Evolutionary conservation across 805 yeast species (phyloP).

Genomic region (Grigorovia yakushimaensis): DNA sequence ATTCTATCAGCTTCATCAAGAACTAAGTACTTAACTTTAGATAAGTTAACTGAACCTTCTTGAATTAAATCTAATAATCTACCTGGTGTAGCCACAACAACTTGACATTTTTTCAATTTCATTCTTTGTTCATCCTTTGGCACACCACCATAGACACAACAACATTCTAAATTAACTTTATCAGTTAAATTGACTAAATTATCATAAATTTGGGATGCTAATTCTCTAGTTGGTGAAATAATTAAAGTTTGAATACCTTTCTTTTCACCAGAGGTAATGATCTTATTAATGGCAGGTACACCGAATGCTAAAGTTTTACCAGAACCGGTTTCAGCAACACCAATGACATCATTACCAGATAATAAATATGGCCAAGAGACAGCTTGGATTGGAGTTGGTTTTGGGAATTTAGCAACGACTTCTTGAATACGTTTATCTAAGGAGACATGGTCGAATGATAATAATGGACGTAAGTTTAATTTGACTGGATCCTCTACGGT

Average conservation of each 20-base stretch:
- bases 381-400: slow-evolving; percentile 94
- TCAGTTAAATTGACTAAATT: slow-evolving; percentile 59
- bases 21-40: slow-evolving; percentile 64
- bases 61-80: slow-evolving; percentile 82
- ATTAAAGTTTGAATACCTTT: slow-evolving; percentile 63
- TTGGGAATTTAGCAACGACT: slow-evolving; percentile 64
- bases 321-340: slow-evolving; percentile 97
- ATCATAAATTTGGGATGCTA: slow-evolving; percentile 89
- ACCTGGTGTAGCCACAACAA: slow-evolving; percentile 98
- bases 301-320: slow-evolving; percentile 98
- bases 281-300: slow-evolving; percentile 83
- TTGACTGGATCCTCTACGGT: slow-evolving; percentile 60
- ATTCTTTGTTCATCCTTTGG: slow-evolving; percentile 85
- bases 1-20: slow-evolving; percentile 98
- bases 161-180: slow-evolving; percentile 54
- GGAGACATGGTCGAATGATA: slow-evolving; percentile 54
- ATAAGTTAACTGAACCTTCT: slow-evolving; percentile 72
- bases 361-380: slow-evolving; percentile 89
- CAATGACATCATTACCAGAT: slow-evolving; percentile 75
- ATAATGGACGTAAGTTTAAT: slow-evolving; percentile 51
- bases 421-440: slow-evolving; percentile 46
- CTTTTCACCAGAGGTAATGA: slow-evolving; percentile 30
- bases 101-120: slow-evolving; percentile 54
- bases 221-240: slow-evolving; percentile 94
- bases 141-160: slow-evolving; percentile 95